Conservation (phyloP, 305 asterid species). For the Fraxinus floribunda region DNA sequence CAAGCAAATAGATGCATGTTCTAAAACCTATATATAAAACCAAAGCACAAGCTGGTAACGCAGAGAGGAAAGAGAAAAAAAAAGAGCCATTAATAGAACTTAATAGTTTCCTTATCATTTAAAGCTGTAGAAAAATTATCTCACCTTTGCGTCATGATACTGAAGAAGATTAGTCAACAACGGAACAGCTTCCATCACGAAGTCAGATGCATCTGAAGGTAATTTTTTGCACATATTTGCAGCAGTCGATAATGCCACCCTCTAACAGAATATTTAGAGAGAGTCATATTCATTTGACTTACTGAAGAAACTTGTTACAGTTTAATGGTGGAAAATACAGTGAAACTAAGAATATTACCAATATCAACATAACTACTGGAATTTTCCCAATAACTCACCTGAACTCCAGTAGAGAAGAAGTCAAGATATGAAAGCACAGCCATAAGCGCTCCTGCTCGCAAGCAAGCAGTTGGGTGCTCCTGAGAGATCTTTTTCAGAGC, state of each 20-base stretch:
- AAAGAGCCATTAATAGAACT: neutral
- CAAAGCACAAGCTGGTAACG: neutral
- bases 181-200: conserved; percentile 99
- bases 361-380: neutral
- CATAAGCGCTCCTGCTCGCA: conserved; percentile 98
- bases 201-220: conserved; percentile 96
- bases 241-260: conserved; percentile 94
- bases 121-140: conserved; percentile 19
- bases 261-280: conserved; percentile 39
- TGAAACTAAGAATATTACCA: neutral
- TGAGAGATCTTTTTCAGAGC: conserved; percentile 97
- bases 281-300: conserved; percentile 1
- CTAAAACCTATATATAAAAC: conserved; percentile 65
- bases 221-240: conserved; percentile 99
- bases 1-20: conserved; percentile 93
- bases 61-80: neutral
- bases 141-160: conserved; percentile 96
- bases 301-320: neutral
- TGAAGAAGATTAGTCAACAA: conserved; percentile 94
- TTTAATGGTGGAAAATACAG: conserved; percentile 1
- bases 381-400: conserved; percentile 49
- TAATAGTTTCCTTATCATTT: neutral
- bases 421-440: conserved; percentile 99
- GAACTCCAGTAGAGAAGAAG: conserved; percentile 97
- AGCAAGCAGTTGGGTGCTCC: conserved; percentile 98